phyloP scores from a whole-genome alignment of 805 yeast genomes.

The Lipomyces spencermartinsiae region DNA sequence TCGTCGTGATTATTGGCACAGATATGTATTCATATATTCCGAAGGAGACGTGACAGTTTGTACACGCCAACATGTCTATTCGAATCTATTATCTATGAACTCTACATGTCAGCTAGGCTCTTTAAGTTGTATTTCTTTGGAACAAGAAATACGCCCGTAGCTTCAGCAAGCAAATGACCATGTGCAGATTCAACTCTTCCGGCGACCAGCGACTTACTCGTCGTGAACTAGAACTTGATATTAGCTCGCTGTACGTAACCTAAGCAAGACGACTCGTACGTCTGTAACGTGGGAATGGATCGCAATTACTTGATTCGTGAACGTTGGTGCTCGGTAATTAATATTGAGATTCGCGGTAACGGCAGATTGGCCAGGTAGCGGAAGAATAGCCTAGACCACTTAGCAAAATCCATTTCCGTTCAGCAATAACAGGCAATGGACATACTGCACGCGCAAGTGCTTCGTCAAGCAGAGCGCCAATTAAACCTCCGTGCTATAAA shows the following conservation, averaged over 20 bases:
- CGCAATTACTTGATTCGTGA: constrained; percentile 25
- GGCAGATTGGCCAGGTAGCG: constrained; percentile 27
- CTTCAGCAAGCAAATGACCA: constrained; percentile 31
- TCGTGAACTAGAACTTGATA: constrained; percentile 10
- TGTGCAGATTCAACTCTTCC: constrained; percentile 18
- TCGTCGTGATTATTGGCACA: not conserved
- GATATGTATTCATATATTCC: not conserved
- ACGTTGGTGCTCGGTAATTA: constrained; percentile 31
- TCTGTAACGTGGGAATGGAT: constrained; percentile 31
- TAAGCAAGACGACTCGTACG: constrained; percentile 6
- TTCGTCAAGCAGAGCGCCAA: constrained; percentile 83
- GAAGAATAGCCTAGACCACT: constrained; percentile 25
- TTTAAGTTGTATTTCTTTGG: constrained; percentile 30
- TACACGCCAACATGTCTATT: not conserved
- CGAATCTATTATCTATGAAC: not conserved
- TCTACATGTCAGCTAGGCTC: constrained; percentile 27
- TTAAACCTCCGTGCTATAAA: constrained; percentile 73
- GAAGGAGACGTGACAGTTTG: not conserved
- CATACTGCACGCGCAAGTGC: constrained; percentile 52
- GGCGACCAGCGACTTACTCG: constrained; percentile 24
- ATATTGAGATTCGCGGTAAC: constrained; percentile 33
- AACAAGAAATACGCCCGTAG: constrained; percentile 32
- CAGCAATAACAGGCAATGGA: not conserved
- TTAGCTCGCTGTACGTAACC: not conserved
- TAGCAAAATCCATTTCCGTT: not conserved